Conservation (phyloP, 2,329 filamentous ascomycete species). For the Ophiocordyceps robertsii region DNA sequence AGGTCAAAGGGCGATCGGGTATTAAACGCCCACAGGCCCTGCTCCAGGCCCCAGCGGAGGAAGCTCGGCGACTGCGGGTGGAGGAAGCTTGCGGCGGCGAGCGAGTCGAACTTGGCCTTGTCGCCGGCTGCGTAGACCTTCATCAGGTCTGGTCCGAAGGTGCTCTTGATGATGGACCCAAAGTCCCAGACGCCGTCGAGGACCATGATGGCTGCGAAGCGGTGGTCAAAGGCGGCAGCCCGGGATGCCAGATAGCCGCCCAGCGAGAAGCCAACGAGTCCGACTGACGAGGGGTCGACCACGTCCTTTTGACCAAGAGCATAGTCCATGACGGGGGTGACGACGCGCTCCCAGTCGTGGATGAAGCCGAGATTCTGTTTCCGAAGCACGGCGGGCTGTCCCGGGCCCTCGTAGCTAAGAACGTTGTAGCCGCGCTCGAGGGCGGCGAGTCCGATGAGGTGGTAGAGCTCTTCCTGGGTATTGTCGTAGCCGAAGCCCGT, state of each 20-base stretch:
- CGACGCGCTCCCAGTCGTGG: constrained; percentile 26
- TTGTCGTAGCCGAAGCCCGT: constrained; percentile 27
- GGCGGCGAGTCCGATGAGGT: constrained; percentile 17
- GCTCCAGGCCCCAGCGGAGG: constrained; percentile 10
- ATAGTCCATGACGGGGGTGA: constrained; percentile 26
- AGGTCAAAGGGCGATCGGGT: constrained; percentile 10
- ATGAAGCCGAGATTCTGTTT: constrained; percentile 29
- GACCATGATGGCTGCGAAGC: constrained; percentile 22
- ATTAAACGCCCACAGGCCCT: constrained; percentile 15
- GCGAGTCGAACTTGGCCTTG: constrained; percentile 1
- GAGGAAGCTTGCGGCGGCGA: not conserved
- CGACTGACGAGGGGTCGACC: constrained; percentile 19
- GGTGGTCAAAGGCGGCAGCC: constrained; percentile 29
- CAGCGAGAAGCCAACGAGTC: constrained; percentile 25
- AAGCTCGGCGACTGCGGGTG: constrained; percentile 3
- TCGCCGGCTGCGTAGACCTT: constrained; percentile 4
- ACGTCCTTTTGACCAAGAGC: constrained; percentile 9
- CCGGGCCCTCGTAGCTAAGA: constrained; percentile 31
- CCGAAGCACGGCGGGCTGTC: constrained; percentile 26
- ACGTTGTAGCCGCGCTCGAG: constrained; percentile 25
- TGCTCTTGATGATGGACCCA: constrained; percentile 4
- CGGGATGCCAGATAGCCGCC: constrained; percentile 25
- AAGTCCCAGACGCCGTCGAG: constrained; percentile 25
- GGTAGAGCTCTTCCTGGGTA: constrained; percentile 26
- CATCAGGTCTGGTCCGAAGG: constrained; percentile 3